Evolutionary conservation across 1,284 basidiomycete genomes (phyloP).

Genomic region (Ceratobasidium sp.): DNA sequence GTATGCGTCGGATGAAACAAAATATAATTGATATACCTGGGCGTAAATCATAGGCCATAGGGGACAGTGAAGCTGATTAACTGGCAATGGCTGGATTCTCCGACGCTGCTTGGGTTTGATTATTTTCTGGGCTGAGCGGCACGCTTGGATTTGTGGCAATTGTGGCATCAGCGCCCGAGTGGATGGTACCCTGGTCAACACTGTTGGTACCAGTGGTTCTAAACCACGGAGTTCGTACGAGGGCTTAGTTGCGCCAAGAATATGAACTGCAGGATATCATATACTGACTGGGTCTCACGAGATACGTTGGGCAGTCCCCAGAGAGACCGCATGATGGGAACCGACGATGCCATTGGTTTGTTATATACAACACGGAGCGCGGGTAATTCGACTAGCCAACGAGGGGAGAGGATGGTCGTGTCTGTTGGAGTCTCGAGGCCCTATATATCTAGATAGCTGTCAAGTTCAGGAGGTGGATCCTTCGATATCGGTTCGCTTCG

Average conservation of each 20-base stretch:
- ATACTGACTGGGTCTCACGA: neutral
- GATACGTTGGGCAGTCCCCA: neutral
- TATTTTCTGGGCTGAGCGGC: neutral
- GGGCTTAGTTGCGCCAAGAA: neutral
- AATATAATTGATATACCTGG: no score
- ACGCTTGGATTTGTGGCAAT: neutral
- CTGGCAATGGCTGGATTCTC: no score
- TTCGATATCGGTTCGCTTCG: no score
- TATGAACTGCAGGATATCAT: neutral
- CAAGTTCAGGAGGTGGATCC: no score
- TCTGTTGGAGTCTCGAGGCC: neutral
- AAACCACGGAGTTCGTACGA: neutral
- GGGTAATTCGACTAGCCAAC: neutral
- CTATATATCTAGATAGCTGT: no score
- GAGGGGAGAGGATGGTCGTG: neutral
- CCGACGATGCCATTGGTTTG: neutral
- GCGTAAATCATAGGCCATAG: no score
- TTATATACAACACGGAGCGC: neutral
- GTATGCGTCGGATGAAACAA: no score
- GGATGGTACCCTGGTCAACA: neutral
- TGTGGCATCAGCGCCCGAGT: neutral
- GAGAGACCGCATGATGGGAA: neutral
- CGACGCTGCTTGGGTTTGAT: no score
- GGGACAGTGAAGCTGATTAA: no score
- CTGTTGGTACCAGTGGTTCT: neutral